phyloP scores from a whole-genome alignment of 805 yeast species.

The Ogataea sp. region DNA sequence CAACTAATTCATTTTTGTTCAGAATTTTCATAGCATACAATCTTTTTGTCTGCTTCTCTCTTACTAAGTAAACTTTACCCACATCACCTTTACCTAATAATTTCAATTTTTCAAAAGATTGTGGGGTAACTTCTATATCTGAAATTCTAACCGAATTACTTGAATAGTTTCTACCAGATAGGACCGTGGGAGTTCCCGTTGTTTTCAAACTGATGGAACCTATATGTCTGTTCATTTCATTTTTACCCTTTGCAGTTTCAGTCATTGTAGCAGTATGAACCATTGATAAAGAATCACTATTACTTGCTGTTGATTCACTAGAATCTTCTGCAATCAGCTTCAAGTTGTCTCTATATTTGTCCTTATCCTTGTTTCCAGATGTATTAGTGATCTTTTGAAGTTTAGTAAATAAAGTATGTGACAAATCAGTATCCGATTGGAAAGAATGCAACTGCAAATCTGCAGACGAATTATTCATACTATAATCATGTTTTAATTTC shows the following conservation, averaged over 20 bases:
- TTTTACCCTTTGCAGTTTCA: background rate
- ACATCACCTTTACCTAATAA: constrained; percentile 97
- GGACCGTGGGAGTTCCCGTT: background rate
- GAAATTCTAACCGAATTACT: constrained; percentile 65
- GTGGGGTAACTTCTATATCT: constrained; percentile 77
- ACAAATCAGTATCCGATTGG: constrained; percentile 1
- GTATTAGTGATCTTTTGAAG: background rate
- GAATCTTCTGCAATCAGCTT: background rate
- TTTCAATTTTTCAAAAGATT: constrained; percentile 81
- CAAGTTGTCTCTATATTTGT: too few relatives aligned
- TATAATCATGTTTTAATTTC: constrained; percentile 23
- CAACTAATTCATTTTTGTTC: constrained; percentile 87
- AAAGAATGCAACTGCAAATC: constrained; percentile 6
- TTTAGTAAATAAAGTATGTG: background rate
- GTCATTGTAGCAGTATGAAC: too few relatives aligned
- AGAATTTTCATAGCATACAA: constrained; percentile 90
- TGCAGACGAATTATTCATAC: constrained; percentile 21
- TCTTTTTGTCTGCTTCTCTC: constrained; percentile 66
- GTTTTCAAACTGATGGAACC: constrained; percentile 24
- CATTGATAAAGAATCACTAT: too few relatives aligned
- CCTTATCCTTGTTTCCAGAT: too few relatives aligned
- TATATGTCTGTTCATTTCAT: constrained; percentile 22
- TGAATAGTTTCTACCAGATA: constrained; percentile 54
- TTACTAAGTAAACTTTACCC: constrained; percentile 89
- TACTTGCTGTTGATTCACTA: too few relatives aligned